Conservation (phyloP, 1,284 basidiomycete genomes). For the Cryptococcus deneoformans region DNA sequence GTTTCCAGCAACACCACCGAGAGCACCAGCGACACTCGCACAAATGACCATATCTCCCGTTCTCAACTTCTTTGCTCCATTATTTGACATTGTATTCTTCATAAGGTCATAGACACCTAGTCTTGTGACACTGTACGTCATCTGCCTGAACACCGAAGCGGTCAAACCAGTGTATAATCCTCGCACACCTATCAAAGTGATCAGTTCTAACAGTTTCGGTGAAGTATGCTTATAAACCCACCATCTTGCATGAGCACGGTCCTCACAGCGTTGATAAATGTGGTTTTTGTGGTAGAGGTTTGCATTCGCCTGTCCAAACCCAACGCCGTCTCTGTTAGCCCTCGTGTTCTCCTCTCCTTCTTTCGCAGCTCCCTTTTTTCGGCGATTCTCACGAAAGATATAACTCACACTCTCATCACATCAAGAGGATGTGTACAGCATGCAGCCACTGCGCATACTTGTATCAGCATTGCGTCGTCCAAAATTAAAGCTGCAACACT, state of each 20-base stretch:
- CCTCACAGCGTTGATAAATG: constrained; percentile 29
- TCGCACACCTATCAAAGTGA: constrained; percentile 32
- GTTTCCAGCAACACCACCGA: constrained; percentile 46
- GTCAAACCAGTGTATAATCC: constrained; percentile 49
- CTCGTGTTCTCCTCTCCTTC: not conserved
- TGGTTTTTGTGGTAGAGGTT: constrained; percentile 34
- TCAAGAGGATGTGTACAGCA: constrained; percentile 82
- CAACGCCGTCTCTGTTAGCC: not conserved
- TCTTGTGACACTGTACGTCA: constrained; percentile 48
- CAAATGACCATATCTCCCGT: constrained; percentile 42
- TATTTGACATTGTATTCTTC: constrained; percentile 35
- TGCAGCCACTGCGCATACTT: constrained; percentile 65
- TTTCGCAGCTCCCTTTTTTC: too few species aligned
- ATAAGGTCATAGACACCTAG: constrained; percentile 47
- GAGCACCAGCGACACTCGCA: constrained; percentile 39
- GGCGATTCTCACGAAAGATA: not conserved
- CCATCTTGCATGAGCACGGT: constrained; percentile 33
- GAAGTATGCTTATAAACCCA: constrained; percentile 9
- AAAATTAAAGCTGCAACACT: constrained; percentile 6
- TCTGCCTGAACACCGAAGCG: constrained; percentile 47
- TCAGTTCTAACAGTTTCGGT: not conserved
- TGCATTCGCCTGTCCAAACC: constrained; percentile 42
- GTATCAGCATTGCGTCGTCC: constrained; percentile 5
- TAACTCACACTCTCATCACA: constrained; percentile 72
- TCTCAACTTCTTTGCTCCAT: constrained; percentile 33